phyloP scores from a whole-genome alignment of 2,329 filamentous ascomycete species.

The Trichoderma arundinaceum region DNA sequence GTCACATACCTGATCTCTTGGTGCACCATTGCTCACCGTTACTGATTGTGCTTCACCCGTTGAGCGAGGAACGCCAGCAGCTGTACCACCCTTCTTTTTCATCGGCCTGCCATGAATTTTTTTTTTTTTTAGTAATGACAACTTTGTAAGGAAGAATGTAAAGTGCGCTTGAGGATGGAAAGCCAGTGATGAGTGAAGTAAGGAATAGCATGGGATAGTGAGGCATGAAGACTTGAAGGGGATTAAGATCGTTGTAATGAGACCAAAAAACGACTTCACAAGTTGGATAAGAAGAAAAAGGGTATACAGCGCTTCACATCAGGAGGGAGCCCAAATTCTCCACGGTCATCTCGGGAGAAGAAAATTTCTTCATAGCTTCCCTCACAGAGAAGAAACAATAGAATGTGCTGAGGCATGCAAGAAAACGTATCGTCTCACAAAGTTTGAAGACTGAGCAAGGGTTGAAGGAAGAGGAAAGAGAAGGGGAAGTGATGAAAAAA shows the following conservation, averaged over 20 bases:
- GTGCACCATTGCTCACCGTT: slow-evolving; percentile 58
- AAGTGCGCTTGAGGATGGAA: background rate
- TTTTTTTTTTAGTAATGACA: background rate
- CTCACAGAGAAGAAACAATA: background rate
- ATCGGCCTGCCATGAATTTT: slow-evolving; percentile 58
- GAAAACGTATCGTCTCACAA: too few relatives aligned
- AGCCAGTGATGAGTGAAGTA: background rate
- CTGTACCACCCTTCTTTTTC: slow-evolving; percentile 74
- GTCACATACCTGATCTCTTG: slow-evolving; percentile 59
- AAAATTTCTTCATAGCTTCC: slow-evolving; percentile 2
- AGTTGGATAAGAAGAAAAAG: too few relatives aligned
- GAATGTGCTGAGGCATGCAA: background rate
- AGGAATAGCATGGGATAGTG: background rate
- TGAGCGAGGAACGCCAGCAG: slow-evolving; percentile 70
- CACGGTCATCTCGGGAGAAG: background rate
- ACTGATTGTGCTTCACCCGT: slow-evolving; percentile 69
- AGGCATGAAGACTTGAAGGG: background rate
- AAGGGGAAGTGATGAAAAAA: background rate
- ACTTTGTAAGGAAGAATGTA: background rate
- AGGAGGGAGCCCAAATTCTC: background rate
- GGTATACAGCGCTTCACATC: background rate
- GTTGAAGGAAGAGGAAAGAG: background rate
- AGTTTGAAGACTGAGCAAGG: background rate
- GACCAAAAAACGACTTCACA: background rate
- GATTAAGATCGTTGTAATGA: background rate